phyloP scores from a whole-genome alignment of 441 rosid species.

The Capsella rubella region DNA sequence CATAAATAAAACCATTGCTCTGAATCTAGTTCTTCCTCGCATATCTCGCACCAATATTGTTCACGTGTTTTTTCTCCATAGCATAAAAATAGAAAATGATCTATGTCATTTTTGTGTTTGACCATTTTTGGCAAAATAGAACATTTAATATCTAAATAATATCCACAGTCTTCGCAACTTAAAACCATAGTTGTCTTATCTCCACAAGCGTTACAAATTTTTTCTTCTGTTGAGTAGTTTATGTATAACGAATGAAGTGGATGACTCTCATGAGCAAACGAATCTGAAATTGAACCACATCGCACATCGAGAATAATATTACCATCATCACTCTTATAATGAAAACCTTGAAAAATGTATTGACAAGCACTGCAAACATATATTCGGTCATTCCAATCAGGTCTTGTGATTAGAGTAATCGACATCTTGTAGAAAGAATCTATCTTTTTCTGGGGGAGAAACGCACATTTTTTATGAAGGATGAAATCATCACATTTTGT shows the following conservation, averaged over 20 bases:
- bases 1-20: constrained; percentile 38
- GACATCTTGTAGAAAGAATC: background rate
- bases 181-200: background rate
- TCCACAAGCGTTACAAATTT: constrained; percentile 30
- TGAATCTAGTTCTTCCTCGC: constrained; percentile 25
- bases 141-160: constrained; percentile 27
- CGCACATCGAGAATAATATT: background rate
- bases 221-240: background rate
- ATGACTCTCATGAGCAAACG: constrained; percentile 25
- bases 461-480: constrained; percentile 40
- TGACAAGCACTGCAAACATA: background rate
- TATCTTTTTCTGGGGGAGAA: constrained; percentile 14
- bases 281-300: constrained; percentile 17
- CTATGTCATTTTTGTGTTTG: constrained; percentile 28
- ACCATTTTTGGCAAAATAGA: constrained; percentile 28
- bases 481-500: constrained; percentile 22
- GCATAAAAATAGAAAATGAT: constrained; percentile 25
- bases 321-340: background rate
- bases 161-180: constrained; percentile 30
- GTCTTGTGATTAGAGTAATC: background rate
- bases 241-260: constrained; percentile 24
- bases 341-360: constrained; percentile 2
- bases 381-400: background rate
- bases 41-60: constrained; percentile 34
- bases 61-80: constrained; percentile 7